Evolutionary conservation across 2,329 filamentous ascomycete genomes (phyloP), one percentile per base, ranked within the genome.

Genomic region (Aspergillus sp.): DNA sequence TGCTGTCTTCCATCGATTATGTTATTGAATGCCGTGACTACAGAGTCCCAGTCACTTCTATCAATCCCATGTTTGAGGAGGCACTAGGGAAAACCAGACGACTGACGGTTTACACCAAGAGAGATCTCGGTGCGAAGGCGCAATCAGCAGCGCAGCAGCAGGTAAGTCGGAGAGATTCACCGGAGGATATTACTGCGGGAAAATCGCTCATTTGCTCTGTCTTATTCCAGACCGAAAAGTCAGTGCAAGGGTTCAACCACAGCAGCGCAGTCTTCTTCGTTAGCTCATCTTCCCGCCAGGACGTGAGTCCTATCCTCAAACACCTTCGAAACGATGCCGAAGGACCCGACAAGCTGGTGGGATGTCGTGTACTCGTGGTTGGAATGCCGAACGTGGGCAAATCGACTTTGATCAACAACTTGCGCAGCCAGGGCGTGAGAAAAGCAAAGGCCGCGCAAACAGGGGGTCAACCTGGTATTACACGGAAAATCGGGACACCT

Each of bases 341-440:
- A 35, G 59, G 53, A 30, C 57, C 64, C 34, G 63, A 65, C 46
- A 58, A 79, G 19, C 70, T 97, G n/a, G 83, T 87, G 6, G 90
- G 90, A n/a, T 78, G 89, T 54, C 81, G 90, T 39, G 80, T 90
- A 44, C 79, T 98, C 65, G 81, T 97, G 1, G 90, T 97, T 10
- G 93, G 93, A 43, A 96, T 98, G 90, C 93, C 93, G 31, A 98
- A 98, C 62, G 88, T 95, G 0, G 93, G 93, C 31, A 98, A 98
- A 69, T 95, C 88, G 37, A 90, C 90, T 1, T 75, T 98, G n/a
- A 80, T 98, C 34, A 98, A 98, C 65, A 80, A 83, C 11, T 77
- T 97, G 39, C 84, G 93, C 13, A 78, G 75, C 33, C 73, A 77
- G 12, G 88, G 89, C 33, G 77, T 88, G 53, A 69, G 76, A 13